Evolutionary conservation across 2,329 filamentous ascomycete species (phyloP), one percentile per base, ranked within the genome.

Genomic region (Ceratocystis lukuohia): DNA sequence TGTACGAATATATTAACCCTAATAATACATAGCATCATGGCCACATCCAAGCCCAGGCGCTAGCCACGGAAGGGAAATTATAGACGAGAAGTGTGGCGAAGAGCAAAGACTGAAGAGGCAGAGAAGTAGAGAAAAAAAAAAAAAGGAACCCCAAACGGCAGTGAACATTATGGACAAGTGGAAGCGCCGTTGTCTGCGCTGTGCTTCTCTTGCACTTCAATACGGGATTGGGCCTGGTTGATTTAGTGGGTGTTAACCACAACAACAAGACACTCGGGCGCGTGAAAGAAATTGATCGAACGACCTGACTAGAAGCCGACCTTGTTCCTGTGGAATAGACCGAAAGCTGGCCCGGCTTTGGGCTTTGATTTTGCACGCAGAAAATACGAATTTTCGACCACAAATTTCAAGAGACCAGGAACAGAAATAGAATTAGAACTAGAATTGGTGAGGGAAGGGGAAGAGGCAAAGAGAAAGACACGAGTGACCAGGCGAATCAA

Each of bases 221-320:
- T 15, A 56, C 22, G 53, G 53, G 22, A 28, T 30, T 30, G 53
- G 20, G 25, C 8, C 12, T 25, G 20, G 22, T 7, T 56, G 22
- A 12, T 30, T 56, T 8, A 6, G 22, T 28, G 20, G 22, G 20
- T 22, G 50, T 56, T 22, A 5, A 28, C 12, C 6, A 57, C 10
- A 10, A 30, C 10, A 30, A 17, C 53, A 57, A 12, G 53, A 57
- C 53, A 57, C 53, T 57, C 22, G 53, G 53, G 53, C 53, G 22
- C 53, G 53, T 57, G 37, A 28, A n/a, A 57, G 53, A 28, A 57
- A 57, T 57, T 57, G 22, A 57, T n/a, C 25, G 25, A 57, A 33
- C 15, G 25, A 12, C 37, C 10, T 3, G 8, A 33, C 53, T 57
- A 4, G 22, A 28, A 57, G 10, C 53, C 53, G 53, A 57, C 22